These are phyloP conservation scores for Sclerotinia minor DNA, from an alignment of 2,329 filamentous ascomycete genomes.

Conservation along the genomic window DNA sequence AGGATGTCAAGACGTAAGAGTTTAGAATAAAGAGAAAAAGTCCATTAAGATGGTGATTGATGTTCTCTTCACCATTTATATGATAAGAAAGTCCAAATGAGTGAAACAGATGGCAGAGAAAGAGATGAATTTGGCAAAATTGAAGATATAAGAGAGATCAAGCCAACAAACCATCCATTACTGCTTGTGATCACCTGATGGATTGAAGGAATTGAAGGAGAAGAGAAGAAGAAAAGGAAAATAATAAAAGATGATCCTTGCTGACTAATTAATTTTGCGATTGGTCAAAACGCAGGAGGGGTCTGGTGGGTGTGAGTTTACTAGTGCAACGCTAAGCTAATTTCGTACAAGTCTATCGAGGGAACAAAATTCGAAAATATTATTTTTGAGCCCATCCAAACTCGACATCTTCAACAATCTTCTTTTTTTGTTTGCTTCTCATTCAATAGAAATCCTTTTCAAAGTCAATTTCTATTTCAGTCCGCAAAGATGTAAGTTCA, in stretches of 20 bases:
- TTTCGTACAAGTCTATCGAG: constrained; percentile 9
- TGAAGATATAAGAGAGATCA: neutral
- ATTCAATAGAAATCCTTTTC: constrained; percentile 9
- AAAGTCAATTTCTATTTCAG: constrained; percentile 6
- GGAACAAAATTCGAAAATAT: constrained; percentile 18
- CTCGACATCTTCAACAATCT: neutral
- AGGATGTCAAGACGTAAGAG: too few relatives aligned
- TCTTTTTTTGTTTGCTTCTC: neutral
- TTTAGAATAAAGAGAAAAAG: too few relatives aligned
- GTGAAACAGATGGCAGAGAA: too few relatives aligned
- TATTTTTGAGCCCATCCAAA: constrained; percentile 3
- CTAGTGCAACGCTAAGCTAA: constrained; percentile 9
- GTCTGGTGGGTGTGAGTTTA: neutral
- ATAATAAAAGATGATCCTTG: too few relatives aligned
- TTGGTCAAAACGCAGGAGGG: neutral
- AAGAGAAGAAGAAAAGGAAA: too few relatives aligned
- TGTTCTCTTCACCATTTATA: too few relatives aligned
- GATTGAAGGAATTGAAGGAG: neutral
- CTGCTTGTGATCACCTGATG: neutral
- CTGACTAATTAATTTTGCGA: neutral
- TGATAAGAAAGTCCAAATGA: too few relatives aligned
- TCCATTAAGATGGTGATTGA: too few relatives aligned
- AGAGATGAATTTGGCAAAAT: too few relatives aligned
- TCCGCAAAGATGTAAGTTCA: constrained; percentile 5
- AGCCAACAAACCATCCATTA: too few relatives aligned